Evolutionary conservation across 1,284 basidiomycete genomes (phyloP), one percentile per base, ranked within the genome.

Genomic region (Malassezia sympodialis): DNA sequence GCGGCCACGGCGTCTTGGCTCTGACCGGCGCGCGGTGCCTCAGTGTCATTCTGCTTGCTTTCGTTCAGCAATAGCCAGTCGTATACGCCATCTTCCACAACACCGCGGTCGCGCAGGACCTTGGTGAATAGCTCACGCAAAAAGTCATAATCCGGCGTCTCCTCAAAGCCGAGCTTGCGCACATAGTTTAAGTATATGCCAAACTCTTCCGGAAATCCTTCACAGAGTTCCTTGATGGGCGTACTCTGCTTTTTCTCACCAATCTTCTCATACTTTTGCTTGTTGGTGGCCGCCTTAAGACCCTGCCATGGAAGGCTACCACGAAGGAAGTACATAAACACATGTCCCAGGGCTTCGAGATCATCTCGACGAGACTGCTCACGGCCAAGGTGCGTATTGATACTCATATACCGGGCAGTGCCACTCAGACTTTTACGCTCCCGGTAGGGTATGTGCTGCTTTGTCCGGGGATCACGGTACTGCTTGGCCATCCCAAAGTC

Each of bases 401-500:
- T 94, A 72, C 84, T 87, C 89, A 94, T 94, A 80, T 96, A 96
- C 43, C 90, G 83, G 31, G 90, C 90, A 3, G 90, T 96, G 28
- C 80, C 82, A 58, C 85, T 87, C 63, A 96, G 77, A 75, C 84
- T 87, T 82, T 96, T 94, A 68, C 90, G 82, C 78, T 96, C 90
- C 58, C 90, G 82, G 77, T 96, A 94, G 26, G 90, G 90, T 60
- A 96, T 96, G 78, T 96, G 90, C 75, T 90, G 88, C 77, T 91
- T 91, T 56, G 89, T 90, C 80, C 91, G 94, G 23, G 90, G 89
- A 76, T 96, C 90, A 44, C 90, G 84, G 75, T 94, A 96, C 76
- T 93, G 90, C 78, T 96, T 96, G 35, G 90, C 90, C 90, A 94
- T 93, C 54, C 90, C 90, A 75, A 96, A 94, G 76, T 94, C 90